A percentile compares a stretch with the other conserved stretches of the same genome.
Conservation (phyloP, 2,329 filamentous ascomycete species). For the Botrytis paeoniae region DNA sequence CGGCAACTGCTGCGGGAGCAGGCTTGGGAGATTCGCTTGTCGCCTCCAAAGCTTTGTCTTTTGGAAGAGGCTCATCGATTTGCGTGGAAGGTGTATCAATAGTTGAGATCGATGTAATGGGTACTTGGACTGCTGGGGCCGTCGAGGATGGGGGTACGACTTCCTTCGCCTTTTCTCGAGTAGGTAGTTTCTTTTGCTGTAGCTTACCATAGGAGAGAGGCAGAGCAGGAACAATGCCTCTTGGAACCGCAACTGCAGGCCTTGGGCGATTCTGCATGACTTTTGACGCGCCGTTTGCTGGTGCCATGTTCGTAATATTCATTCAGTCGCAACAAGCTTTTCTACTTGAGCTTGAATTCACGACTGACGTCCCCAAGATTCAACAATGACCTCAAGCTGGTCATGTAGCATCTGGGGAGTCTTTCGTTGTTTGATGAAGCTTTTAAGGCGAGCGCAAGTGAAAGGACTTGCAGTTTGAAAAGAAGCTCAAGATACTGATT, state of each 20-base stretch:
- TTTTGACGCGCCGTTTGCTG: slow-evolving; percentile 32
- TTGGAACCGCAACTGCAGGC: slow-evolving; percentile 29
- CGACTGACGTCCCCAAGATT: slow-evolving; percentile 40
- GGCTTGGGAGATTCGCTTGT: slow-evolving; percentile 18
- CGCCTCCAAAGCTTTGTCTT: slow-evolving; percentile 21
- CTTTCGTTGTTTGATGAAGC: slow-evolving; percentile 10
- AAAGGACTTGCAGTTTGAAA: slow-evolving; percentile 20
- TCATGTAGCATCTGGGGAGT: slow-evolving; percentile 22
- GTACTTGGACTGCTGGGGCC: slow-evolving; percentile 19
- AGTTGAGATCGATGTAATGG: slow-evolving; percentile 21
- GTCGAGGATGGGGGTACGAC: slow-evolving; percentile 20
- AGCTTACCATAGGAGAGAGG: slow-evolving; percentile 38
- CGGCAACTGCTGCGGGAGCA: slow-evolving; percentile 1
- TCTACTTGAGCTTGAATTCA: slow-evolving; percentile 21
- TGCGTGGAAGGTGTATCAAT: slow-evolving; percentile 6
- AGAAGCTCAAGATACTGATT: slow-evolving; percentile 16
- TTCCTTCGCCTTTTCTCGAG: slow-evolving; percentile 30
- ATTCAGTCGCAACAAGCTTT: slow-evolving; percentile 10
- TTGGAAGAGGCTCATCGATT: slow-evolving; percentile 25
- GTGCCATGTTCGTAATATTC: slow-evolving; percentile 31
- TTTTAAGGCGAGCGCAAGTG: slow-evolving; percentile 16
- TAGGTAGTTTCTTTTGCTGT: slow-evolving; percentile 32
- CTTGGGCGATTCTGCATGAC: slow-evolving; percentile 34
- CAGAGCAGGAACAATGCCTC: slow-evolving; percentile 36
- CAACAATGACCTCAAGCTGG: slow-evolving; percentile 35